Conservation (phyloP, 257 asterid species). For the Nicotiana tomentosiformis region DNA sequence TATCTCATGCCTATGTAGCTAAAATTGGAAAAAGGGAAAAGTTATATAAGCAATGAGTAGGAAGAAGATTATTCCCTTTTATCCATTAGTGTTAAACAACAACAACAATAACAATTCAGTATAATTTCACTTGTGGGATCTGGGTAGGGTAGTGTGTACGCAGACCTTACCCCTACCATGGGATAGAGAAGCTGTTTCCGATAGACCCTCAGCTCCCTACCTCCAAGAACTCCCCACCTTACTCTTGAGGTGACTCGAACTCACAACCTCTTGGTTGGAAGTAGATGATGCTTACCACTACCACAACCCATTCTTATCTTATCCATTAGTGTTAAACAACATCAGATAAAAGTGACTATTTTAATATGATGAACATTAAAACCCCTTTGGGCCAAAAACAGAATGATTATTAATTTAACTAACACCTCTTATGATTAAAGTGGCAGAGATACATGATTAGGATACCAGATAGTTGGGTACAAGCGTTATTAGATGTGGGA, state of each 20-base stretch:
- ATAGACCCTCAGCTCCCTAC: too few species aligned
- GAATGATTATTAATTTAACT: not conserved
- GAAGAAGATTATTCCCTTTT: not conserved
- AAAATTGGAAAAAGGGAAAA: not conserved
- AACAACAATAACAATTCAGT: too few species aligned
- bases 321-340: not conserved
- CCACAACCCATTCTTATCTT: not conserved
- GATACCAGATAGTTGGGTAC: conserved; percentile 12
- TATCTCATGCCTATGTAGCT: not conserved
- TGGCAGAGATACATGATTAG: conserved; percentile 9
- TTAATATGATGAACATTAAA: not conserved
- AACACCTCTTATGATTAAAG: conserved; percentile 1
- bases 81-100: not conserved
- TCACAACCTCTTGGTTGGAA: too few species aligned
- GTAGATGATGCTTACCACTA: too few species aligned
- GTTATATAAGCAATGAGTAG: not conserved
- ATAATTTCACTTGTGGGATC: too few species aligned
- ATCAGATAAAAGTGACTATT: not conserved
- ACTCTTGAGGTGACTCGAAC: too few species aligned
- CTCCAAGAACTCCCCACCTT: too few species aligned
- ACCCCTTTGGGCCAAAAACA: not conserved
- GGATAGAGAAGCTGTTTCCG: too few species aligned
- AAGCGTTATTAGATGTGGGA: not conserved
- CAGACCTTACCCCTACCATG: too few species aligned
- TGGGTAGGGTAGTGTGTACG: too few species aligned